Base-by-base conservation (phyloP, 805 yeast genomes). In the Monosporozyma servazzii region DNA sequence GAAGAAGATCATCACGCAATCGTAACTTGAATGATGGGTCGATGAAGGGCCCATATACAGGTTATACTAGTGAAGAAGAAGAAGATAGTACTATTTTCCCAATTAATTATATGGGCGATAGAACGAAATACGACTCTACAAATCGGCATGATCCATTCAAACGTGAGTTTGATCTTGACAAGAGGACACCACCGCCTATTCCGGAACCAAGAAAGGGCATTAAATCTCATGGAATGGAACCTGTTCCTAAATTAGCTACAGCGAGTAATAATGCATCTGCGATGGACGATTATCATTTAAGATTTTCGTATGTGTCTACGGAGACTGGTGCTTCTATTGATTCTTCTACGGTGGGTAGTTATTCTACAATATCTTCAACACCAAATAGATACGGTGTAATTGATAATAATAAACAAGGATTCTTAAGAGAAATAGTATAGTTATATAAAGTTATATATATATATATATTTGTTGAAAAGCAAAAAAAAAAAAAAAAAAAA, bases 101-200 rank as follows among this genome's bases (percentile, higher is more conserved):
- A 11, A 20, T 29, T 8, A 20, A 36, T 36, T 18, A 27, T 36
- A 36, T 18, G 3, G 42, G 43, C 2, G 17, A 17, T 30, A 21
- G 33, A 17, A 23, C 18, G 13, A 46, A 21, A 9, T 25, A 36
- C 36, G 43, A 36, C 18, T 30, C 33, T 44, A 48, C n/a, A 53
- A 52, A 33, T 49, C 56, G 0, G 57, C 59, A 45, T 56, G 53
- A 64, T 48, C 66, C 67, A 5, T 65, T 62, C 40, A 60, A 53
- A 45, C 57, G 60, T 29, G 66, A 64, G 46, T 62, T 58, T 46
- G 54, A 63, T 40, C 61, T 60, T 47, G 54, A 52, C 20, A 52
- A 54, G n/a, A 56, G 62, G 45, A 31, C 20, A 2, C 53, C 58
- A n/a, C 64, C 65, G 4, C 55, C 57, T 10, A 48, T 55, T 3